These are phyloP conservation scores for Mimosa bimucronata DNA, from an alignment of 306 rosid genomes.

Conservation along the genomic window DNA sequence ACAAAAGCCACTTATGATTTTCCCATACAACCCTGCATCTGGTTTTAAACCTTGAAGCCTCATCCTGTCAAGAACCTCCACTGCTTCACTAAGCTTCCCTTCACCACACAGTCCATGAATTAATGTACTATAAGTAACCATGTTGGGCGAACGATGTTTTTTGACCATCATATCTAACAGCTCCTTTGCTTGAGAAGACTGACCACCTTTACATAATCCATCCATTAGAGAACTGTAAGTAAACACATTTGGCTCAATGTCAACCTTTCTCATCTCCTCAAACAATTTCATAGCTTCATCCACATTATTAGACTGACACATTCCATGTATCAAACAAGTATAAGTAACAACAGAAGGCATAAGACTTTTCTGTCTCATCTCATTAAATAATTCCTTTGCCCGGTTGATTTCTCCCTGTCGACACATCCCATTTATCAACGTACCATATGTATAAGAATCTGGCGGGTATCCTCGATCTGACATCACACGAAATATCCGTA, in stretches of 20 bases:
- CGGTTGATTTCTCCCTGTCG: slow-evolving; percentile 59
- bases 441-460: slow-evolving; percentile 89
- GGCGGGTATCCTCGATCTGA: slow-evolving; percentile 73
- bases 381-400: slow-evolving; percentile 73
- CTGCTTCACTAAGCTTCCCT: slow-evolving; percentile 69
- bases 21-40: slow-evolving; percentile 80
- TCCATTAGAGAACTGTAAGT: slow-evolving; percentile 80
- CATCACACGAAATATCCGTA: slow-evolving; percentile 73
- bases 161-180: slow-evolving; percentile 66
- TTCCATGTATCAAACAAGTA: slow-evolving; percentile 76
- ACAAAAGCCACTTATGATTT: slow-evolving; percentile 68
- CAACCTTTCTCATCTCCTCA: slow-evolving; percentile 67
- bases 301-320: slow-evolving; percentile 65
- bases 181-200: slow-evolving; percentile 67
- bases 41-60: slow-evolving; percentile 91
- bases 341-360: slow-evolving; percentile 79
- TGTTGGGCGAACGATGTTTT: slow-evolving; percentile 65
- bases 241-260: slow-evolving; percentile 77
- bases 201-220: slow-evolving; percentile 82
- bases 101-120: slow-evolving; percentile 80
- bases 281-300: slow-evolving; percentile 70
- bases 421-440: slow-evolving; percentile 83
- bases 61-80: slow-evolving; percentile 89
- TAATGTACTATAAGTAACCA: slow-evolving; percentile 72
- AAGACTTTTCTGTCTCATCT: slow-evolving; percentile 69